Conservation (phyloP, 2,329 filamentous ascomycete species). For the Claviceps maximensis region DNA sequence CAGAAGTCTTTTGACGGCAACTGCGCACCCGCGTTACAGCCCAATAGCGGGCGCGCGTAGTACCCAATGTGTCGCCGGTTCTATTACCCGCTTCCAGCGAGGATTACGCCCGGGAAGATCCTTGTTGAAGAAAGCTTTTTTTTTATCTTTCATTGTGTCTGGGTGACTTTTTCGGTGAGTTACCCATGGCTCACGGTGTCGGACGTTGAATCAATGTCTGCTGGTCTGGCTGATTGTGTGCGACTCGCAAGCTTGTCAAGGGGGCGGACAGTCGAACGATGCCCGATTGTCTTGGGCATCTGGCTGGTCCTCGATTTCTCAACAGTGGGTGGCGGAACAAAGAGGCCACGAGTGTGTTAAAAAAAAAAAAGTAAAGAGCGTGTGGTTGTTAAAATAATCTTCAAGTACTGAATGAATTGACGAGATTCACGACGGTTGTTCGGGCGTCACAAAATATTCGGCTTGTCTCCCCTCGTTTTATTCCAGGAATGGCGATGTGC, state of each 20-base stretch:
- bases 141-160: background rate
- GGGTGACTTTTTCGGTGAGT: background rate
- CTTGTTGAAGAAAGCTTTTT: background rate
- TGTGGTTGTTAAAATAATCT: background rate
- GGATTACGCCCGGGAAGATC: background rate
- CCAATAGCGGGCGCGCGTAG: background rate
- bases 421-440: background rate
- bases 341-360: background rate
- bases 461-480: background rate
- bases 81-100: background rate
- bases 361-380: background rate
- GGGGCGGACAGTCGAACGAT: background rate
- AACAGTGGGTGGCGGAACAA: background rate
- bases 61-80: background rate
- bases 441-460: background rate
- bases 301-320: background rate
- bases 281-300: constrained; percentile 1
- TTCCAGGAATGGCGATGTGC: background rate
- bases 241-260: constrained; percentile 1
- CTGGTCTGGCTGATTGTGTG: background rate
- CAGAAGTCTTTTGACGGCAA: background rate
- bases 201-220: background rate
- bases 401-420: background rate
- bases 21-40: background rate
- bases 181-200: background rate